Evolutionary conservation across 441 rosid species (phyloP), one percentile per base, ranked within the genome.

Genomic region (Brassica balearica): DNA sequence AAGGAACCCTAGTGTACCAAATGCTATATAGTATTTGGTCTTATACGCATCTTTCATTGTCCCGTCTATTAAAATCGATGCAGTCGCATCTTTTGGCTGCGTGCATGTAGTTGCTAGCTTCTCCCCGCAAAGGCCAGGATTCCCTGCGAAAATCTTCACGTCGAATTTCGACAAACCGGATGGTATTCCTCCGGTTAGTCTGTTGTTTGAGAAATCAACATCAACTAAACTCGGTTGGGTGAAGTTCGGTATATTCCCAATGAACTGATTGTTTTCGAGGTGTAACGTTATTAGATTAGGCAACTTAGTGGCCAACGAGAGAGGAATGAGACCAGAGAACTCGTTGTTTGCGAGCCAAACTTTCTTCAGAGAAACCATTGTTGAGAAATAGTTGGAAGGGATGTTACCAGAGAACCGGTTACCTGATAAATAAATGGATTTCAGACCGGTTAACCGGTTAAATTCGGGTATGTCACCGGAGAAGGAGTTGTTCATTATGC

Each of bases 391-490:
- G 25, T 76, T 73, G 1, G 80, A 56, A 0, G 87, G 81, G 5
- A 95, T 95, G 53, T 77, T 83, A 8, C 97, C 95, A 0, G 95
- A 88, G 81, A 95, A 93, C 20, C 81, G 83, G 63, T 93, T 93
- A 14, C 87, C 86, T 0, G 91, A 82, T 77, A 95, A 48, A 78
- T 66, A 90, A 6, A 93, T 29, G 10, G 85, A 85, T 81, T 70
- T 86, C 64, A 91, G 63, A 38, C 82, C 72, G 14, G 83, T 85
- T 56, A 93, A 81, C 7, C 86, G 91, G 79, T 83, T 83, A 63
- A 95, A 71, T 38, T 81, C 87, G 0, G 96, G 99, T 53, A 89
- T 82, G 1, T 46, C 2, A 38, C 97, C 97, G 0, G 88, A 46
- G 71, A 95, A 92, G 0, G 89, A 85, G 81, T 93, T 93, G 74